Percentiles rank a stretch among this genome's conserved stretches.
Evolutionary conservation across 1,284 basidiomycete genomes (phyloP).

Genomic region (Acaromyces ingoldii): DNA sequence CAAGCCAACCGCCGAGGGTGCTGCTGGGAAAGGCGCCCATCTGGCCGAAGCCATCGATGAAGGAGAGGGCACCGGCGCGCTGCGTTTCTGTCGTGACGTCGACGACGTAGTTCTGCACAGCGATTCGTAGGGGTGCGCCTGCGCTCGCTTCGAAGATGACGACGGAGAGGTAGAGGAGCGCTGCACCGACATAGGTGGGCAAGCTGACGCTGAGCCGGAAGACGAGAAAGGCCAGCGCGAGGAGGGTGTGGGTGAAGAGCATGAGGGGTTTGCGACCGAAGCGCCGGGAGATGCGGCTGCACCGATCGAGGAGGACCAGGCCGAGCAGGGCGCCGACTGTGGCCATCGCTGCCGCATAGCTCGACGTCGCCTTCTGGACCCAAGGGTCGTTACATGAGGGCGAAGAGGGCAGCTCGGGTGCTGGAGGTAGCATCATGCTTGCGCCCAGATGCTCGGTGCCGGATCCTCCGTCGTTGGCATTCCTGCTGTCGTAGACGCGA

Average conservation of each 20-base stretch:
- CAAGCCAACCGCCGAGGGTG: constrained; percentile 35
- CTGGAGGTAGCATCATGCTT: constrained; percentile 5
- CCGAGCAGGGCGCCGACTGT: constrained; percentile 35
- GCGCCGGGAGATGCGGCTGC: constrained; percentile 22
- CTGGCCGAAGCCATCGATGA: constrained; percentile 44
- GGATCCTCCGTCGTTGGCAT: not conserved
- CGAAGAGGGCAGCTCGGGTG: constrained; percentile 34
- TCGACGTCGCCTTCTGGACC: constrained; percentile 38
- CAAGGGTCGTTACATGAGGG: constrained; percentile 25
- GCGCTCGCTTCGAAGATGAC: constrained; percentile 36
- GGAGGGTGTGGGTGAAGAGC: constrained; percentile 25
- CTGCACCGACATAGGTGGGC: constrained; percentile 24
- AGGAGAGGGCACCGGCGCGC: constrained; percentile 33
- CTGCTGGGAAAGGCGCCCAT: constrained; percentile 39
- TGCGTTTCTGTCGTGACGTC: constrained; percentile 37
- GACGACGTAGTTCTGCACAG: constrained; percentile 46
- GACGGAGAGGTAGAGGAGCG: constrained; percentile 28
- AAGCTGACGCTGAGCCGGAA: constrained; percentile 29
- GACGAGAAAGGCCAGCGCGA: constrained; percentile 27
- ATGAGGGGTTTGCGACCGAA: constrained; percentile 40
- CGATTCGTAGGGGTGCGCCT: constrained; percentile 35
- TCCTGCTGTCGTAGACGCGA: constrained; percentile 25
- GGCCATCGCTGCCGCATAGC: constrained; percentile 38
- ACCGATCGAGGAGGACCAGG: constrained; percentile 30
- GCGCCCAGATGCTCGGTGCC: not conserved